phyloP scores from a whole-genome alignment of 2,329 filamentous ascomycete genomes.

The Cladosporium halotolerans region DNA sequence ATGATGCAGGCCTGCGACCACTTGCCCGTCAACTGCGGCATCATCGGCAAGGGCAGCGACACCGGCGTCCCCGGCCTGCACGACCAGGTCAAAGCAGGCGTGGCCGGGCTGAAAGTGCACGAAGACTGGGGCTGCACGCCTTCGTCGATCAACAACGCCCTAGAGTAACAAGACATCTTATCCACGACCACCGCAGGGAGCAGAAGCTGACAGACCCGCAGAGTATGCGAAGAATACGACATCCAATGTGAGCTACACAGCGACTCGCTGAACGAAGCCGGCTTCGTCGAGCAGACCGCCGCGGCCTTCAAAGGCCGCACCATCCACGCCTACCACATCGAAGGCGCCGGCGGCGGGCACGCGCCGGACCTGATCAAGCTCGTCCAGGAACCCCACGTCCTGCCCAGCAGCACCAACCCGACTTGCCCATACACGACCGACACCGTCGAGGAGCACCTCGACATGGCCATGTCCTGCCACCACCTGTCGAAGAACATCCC shows the following conservation, averaged over 20 bases:
- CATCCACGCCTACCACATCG: conserved; percentile 92
- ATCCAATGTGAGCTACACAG: conserved; percentile 90
- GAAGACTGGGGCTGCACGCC: conserved; percentile 92
- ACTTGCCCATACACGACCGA: conserved; percentile 83
- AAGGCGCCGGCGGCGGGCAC: conserved; percentile 85
- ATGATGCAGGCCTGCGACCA: conserved; percentile 82
- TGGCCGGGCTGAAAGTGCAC: conserved; percentile 82
- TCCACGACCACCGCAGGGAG: no score
- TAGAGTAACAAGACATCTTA: conserved; percentile 32
- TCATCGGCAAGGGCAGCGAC: conserved; percentile 90
- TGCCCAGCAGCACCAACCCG: conserved; percentile 83
- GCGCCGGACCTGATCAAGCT: conserved; percentile 90
- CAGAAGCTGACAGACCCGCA: not conserved
- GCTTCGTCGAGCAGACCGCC: conserved; percentile 84
- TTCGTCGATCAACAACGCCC: conserved; percentile 78
- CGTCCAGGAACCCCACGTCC: conserved; percentile 75
- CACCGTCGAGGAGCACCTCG: conserved; percentile 86
- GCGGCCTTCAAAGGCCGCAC: conserved; percentile 74
- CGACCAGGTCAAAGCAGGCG: conserved; percentile 73
- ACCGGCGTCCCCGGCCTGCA: conserved; percentile 60
- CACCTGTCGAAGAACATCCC: conserved; percentile 84
- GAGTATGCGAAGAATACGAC: conserved; percentile 80
- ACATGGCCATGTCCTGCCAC: conserved; percentile 97
- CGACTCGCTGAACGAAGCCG: conserved; percentile 88
- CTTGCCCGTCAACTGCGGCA: conserved; percentile 78